Evolutionary conservation across 2,329 filamentous ascomycete genomes (phyloP).

Genomic region (Cercospora janseana): DNA sequence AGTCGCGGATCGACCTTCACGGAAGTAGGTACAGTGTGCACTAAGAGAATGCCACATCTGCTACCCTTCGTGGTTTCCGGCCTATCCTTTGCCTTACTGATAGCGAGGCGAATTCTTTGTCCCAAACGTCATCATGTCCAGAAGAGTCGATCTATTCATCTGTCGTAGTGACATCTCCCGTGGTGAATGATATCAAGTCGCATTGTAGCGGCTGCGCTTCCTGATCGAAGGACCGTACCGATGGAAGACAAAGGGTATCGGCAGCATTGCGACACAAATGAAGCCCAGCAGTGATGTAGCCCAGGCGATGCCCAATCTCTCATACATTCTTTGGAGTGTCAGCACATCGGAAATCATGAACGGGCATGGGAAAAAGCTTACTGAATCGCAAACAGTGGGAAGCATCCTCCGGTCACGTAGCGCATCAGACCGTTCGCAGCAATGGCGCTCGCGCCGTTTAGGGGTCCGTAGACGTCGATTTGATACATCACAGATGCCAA

Average conservation of each 20-base stretch:
- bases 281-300: constrained; percentile 46
- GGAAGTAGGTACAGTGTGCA: too few species aligned
- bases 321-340: constrained; percentile 36
- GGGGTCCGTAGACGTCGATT: constrained; percentile 54
- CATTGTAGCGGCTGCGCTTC: constrained; percentile 18
- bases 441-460: constrained; percentile 57
- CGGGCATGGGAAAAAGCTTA: background rate
- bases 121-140: too few species aligned
- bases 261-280: constrained; percentile 39
- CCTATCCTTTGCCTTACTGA: too few species aligned
- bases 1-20: background rate
- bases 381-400: constrained; percentile 20
- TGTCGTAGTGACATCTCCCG: background rate
- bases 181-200: background rate
- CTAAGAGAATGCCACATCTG: too few species aligned
- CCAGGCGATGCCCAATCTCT: constrained; percentile 43
- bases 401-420: constrained; percentile 20
- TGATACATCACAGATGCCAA: constrained; percentile 45
- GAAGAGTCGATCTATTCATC: too few species aligned
- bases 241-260: constrained; percentile 42
- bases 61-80: too few species aligned
- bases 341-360: background rate
- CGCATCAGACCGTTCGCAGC: constrained; percentile 56
- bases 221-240: constrained; percentile 33
- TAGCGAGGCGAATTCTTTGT: too few species aligned